Percentiles rank a stretch among this genome's conserved stretches.
Evolutionary conservation across 495 filamentous ascomycete species (phyloP).

Genomic region (Neurospora sp.): DNA sequence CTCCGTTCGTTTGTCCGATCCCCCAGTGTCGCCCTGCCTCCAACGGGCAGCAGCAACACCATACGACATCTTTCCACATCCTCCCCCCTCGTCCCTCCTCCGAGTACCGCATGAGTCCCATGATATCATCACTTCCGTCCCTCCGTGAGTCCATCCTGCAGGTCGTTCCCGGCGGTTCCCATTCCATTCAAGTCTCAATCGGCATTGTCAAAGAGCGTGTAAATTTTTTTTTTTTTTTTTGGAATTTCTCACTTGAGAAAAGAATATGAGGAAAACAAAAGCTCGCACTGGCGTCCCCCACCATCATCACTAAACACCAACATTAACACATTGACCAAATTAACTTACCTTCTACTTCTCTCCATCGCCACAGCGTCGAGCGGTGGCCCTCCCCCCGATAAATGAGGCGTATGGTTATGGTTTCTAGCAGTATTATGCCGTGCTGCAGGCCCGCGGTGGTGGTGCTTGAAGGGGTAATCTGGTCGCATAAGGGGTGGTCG

Average conservation of each 20-base stretch:
- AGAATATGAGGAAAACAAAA: neutral
- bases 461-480: neutral
- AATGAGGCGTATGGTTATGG: constrained; percentile 1
- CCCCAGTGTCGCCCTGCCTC: neutral
- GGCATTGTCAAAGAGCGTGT: neutral
- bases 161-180: neutral
- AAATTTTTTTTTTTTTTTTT: neutral
- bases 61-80: neutral
- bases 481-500: neutral
- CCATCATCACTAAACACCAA: neutral
- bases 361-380: constrained; percentile 9
- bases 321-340: neutral
- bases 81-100: neutral
- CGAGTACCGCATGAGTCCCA: neutral
- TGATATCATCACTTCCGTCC: neutral
- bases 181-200: neutral
- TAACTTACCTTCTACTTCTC: constrained; percentile 30
- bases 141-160: neutral
- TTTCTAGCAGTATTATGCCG: neutral
- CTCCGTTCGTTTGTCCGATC: neutral
- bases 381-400: neutral
- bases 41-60: neutral
- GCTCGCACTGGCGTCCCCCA: neutral
- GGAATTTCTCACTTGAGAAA: constrained; percentile 4
- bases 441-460: neutral